phyloP scores from a whole-genome alignment of 768 basidiomycete genomes.

The Pilatotrama ljubarskyi region DNA sequence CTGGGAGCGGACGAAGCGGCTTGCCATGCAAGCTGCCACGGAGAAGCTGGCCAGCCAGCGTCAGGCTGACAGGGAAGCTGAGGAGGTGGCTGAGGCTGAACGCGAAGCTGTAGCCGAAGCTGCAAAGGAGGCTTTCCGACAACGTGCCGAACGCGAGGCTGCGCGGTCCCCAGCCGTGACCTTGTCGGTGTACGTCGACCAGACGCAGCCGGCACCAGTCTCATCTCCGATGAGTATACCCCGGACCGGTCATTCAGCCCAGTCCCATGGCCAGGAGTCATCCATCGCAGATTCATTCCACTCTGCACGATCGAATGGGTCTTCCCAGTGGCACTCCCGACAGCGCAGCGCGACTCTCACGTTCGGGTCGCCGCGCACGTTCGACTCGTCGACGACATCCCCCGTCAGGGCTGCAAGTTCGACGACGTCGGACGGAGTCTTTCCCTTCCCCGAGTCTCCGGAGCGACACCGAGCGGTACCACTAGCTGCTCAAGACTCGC shows the following conservation, averaged over 20 bases:
- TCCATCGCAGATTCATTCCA: slow-evolving; percentile 61
- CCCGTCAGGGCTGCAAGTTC: slow-evolving; percentile 3
- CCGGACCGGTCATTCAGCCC: slow-evolving; percentile 6
- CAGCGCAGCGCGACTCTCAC: slow-evolving; percentile 13
- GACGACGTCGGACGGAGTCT: slow-evolving; percentile 7
- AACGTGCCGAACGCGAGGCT: neutral
- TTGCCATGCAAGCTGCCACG: slow-evolving; percentile 75
- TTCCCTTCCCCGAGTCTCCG: slow-evolving; percentile 17
- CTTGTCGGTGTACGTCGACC: slow-evolving; percentile 24
- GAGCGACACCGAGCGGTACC: slow-evolving; percentile 14
- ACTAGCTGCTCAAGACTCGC: slow-evolving; percentile 24
- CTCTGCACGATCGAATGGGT: slow-evolving; percentile 53
- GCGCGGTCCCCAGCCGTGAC: slow-evolving; percentile 18
- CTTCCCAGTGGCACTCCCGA: slow-evolving; percentile 3
- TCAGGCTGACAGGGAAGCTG: slow-evolving; percentile 16
- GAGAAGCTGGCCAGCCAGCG: slow-evolving; percentile 46
- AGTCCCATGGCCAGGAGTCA: slow-evolving; percentile 45
- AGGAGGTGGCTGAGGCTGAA: slow-evolving; percentile 1
- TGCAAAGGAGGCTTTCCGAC: neutral
- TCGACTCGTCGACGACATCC: slow-evolving; percentile 21
- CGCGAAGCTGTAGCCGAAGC: neutral
- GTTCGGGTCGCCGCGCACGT: slow-evolving; percentile 2
- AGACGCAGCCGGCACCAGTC: slow-evolving; percentile 5
- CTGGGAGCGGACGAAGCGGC: slow-evolving; percentile 63
- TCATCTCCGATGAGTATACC: slow-evolving; percentile 21